These are phyloP conservation scores for Verticillium dahliae DNA, from an alignment of 2,329 filamentous ascomycete genomes.

Conservation along the genomic window DNA sequence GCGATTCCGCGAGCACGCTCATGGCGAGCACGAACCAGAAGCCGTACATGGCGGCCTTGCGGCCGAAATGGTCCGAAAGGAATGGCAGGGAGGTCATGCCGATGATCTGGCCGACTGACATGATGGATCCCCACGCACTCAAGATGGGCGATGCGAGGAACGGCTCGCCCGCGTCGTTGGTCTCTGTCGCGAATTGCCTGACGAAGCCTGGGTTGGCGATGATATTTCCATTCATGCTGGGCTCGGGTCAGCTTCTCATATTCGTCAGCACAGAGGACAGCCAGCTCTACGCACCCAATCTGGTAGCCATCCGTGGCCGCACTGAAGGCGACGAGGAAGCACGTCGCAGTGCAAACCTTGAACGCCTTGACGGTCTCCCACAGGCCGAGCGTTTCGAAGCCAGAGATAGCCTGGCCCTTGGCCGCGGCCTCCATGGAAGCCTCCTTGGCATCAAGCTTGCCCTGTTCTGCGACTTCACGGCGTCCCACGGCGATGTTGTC, in stretches of 20 bases:
- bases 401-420: slow-evolving; percentile 18
- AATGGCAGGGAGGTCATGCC: slow-evolving; percentile 24
- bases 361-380: slow-evolving; percentile 20
- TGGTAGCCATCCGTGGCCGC: slow-evolving; percentile 20
- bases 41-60: slow-evolving; percentile 23
- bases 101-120: slow-evolving; percentile 30
- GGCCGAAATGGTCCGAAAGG: slow-evolving; percentile 19
- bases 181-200: slow-evolving; percentile 21
- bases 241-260: neutral
- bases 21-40: slow-evolving; percentile 22
- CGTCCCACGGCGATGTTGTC: neutral
- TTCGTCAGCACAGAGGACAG: no score
- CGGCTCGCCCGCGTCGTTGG: slow-evolving; percentile 15
- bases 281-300: slow-evolving; percentile 14
- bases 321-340: slow-evolving; percentile 18
- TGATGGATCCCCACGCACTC: slow-evolving; percentile 29
- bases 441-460: neutral
- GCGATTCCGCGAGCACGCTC: slow-evolving; percentile 28
- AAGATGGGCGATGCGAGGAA: slow-evolving; percentile 27
- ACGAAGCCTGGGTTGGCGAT: slow-evolving; percentile 31
- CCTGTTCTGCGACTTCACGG: neutral
- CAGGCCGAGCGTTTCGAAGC: slow-evolving; percentile 18
- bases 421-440: slow-evolving; percentile 12
- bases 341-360: slow-evolving; percentile 16
- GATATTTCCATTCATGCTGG: slow-evolving; percentile 26